Conservation (phyloP, 345 rosid species). For the Citrus sp. region DNA sequence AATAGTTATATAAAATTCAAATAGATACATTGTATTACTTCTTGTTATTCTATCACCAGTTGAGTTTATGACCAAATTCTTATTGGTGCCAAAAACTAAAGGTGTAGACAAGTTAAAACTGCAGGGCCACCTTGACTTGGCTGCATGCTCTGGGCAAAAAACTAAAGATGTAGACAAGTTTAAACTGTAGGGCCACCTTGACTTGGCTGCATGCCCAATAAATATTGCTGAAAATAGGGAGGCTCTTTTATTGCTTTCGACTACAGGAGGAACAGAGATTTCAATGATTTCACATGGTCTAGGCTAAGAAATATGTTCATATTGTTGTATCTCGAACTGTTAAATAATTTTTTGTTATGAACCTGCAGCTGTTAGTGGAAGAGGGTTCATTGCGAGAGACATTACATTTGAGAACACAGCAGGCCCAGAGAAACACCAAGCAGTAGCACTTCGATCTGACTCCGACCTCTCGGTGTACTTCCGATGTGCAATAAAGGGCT, state of each 20-base stretch:
- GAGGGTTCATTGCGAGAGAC: conserved; percentile 78
- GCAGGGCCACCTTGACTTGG: background rate
- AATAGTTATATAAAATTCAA: no score
- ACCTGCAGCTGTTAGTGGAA: conserved; percentile 76
- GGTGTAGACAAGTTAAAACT: background rate
- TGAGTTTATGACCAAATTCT: background rate
- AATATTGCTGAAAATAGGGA: background rate
- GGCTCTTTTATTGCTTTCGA: background rate
- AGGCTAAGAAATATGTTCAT: background rate
- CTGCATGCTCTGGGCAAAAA: background rate
- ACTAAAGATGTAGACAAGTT: background rate
- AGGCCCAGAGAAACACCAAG: conserved; percentile 81
- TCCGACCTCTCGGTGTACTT: conserved; percentile 70
- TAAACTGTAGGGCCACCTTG: background rate
- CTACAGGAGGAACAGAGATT: background rate
- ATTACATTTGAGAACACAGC: conserved; percentile 84
- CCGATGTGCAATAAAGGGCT: conserved; percentile 60
- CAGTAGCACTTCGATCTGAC: conserved; percentile 75
- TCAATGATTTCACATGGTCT: background rate
- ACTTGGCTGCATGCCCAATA: background rate
- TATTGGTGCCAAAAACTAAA: background rate
- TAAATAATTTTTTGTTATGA: background rate
- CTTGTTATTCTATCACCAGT: no score
- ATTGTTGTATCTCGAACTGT: background rate
- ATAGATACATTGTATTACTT: no score